Evolutionary conservation across 495 filamentous ascomycete genomes (phyloP).

Genomic region (Hypoxylon fragiforme): DNA sequence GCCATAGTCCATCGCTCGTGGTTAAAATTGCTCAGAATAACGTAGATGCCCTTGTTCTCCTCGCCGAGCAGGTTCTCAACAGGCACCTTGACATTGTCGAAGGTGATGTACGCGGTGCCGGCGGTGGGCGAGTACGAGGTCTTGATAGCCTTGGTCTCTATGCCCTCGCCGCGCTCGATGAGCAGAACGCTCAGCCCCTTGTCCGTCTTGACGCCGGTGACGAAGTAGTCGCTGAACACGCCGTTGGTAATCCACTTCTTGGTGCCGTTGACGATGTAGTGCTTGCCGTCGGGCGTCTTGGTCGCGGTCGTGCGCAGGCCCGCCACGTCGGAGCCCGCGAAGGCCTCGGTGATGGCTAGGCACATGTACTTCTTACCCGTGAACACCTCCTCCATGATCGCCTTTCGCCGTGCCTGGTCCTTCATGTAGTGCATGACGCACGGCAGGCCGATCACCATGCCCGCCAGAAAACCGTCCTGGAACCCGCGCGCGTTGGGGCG

Average conservation of each 20-base stretch:
- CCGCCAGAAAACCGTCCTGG: constrained; percentile 65
- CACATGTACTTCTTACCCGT: constrained; percentile 85
- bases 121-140: constrained; percentile 81
- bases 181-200: constrained; percentile 82
- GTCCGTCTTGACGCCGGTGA: constrained; percentile 76
- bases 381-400: constrained; percentile 71
- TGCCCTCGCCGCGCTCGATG: constrained; percentile 68
- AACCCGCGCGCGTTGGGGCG: constrained; percentile 71
- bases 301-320: constrained; percentile 78
- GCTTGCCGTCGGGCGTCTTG: constrained; percentile 80
- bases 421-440: constrained; percentile 79
- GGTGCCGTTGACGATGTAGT: constrained; percentile 85
- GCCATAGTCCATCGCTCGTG: constrained; percentile 77
- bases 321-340: constrained; percentile 85
- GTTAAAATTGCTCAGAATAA: constrained; percentile 89
- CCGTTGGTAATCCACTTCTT: constrained; percentile 97
- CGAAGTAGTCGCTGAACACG: constrained; percentile 81
- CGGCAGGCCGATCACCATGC: constrained; percentile 82
- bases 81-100: constrained; percentile 85
- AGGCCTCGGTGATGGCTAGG: constrained; percentile 86
- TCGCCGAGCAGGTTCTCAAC: constrained; percentile 76
- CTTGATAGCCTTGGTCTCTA: constrained; percentile 81
- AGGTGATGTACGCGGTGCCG: constrained; percentile 79
- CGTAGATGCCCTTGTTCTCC: constrained; percentile 84
- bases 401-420: constrained; percentile 65